These are phyloP conservation scores for Naganishia vaughanmartiniae DNA, from an alignment of 768 basidiomycete species.

Conservation along the genomic window DNA sequence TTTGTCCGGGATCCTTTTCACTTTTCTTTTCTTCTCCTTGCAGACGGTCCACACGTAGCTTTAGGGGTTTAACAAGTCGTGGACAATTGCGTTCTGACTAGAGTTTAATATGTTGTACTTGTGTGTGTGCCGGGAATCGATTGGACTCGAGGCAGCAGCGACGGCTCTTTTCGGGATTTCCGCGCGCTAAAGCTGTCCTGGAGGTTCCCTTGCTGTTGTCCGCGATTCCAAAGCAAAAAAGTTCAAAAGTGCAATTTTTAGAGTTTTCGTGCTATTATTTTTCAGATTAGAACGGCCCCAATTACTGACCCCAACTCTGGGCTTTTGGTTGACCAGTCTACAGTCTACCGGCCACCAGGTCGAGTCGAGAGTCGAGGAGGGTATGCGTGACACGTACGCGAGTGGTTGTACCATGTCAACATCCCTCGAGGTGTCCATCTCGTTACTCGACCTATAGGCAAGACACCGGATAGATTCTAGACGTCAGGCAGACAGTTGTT, in stretches of 20 bases:
- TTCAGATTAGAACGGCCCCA: no score
- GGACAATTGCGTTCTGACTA: no score
- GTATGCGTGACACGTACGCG: constrained; percentile 20
- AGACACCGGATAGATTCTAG: not conserved
- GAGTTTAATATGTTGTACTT: no score
- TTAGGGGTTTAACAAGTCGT: no score
- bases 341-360: no score
- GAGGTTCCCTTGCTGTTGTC: not conserved
- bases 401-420: not conserved
- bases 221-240: no score
- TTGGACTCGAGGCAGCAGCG: not conserved
- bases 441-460: not conserved
- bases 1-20: constrained; percentile 10
- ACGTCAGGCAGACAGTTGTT: not conserved
- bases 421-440: not conserved
- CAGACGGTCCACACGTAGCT: not conserved
- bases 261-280: no score
- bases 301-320: no score
- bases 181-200: no score
- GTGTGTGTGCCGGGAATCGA: constrained; percentile 7
- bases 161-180: constrained; percentile 19
- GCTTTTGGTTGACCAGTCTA: no score
- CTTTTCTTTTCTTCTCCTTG: not conserved
- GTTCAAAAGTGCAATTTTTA: no score
- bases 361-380: no score